Base-by-base conservation (phyloP, 2,329 filamentous ascomycete species). In the Trichophyton equinum region DNA sequence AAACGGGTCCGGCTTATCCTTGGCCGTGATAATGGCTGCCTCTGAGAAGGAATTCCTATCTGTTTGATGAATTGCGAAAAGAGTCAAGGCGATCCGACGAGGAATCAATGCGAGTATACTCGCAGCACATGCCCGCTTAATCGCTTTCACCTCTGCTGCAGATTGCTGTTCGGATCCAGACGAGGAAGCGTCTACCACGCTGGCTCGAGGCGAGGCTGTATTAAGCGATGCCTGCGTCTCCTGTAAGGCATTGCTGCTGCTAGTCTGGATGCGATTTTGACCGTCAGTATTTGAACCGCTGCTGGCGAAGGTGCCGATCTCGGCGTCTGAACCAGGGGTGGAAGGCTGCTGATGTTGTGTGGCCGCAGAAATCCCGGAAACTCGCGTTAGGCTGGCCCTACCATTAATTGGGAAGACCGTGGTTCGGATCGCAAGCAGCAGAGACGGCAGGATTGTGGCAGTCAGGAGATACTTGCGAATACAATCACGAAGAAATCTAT, bases 391-490 rank as follows among this genome's bases (percentile, higher is more conserved):
- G 42, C 47, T 59, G 30, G 61, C 57, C 58, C 57, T 59, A 20
- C 63, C 46, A 61, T 64, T 65, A 11, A 58, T 87, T 66, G 94
- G 92, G 72, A 96, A 97, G 61, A 97, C 78, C 63, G 88, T 83
- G 68, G 82, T 84, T 71, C 94, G 88, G 68, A 88, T 80, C 66
- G 84, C 73, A 60, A 71, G 72, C 22, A 78, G 72, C 66, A 89
- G 74, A 70, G 79, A 78, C 71, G 88, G 84, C 61, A 91, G 78
- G 66, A 82, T 79, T 64, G 80, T 79, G 66, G 85, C 79, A 74
- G 85, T 82, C 64, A 90, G 78, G 63, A 88, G 71, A 70, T 81
- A 76, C 81, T 78, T 75, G 81, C 87, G 73, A 69, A 76, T 77
- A 67, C 71, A 73, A 67, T 76, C 70, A 65, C 72, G 73, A 60